Percentiles rank a stretch among this genome's conserved stretches.
phyloP scores from a whole-genome alignment of 306 rosid species.

The peach (Prunus persica) region Prunus_persica_NCBIv2 NC_034010.1:27771501-27772000 shows the following conservation, averaged over 20 bases:
- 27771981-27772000: slow-evolving; percentile 68
- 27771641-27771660: slow-evolving; percentile 46
- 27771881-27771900: slow-evolving; percentile 55
- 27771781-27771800: too few relatives aligned
- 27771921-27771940: slow-evolving; percentile 42
- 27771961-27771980: slow-evolving; percentile 55
- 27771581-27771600: slow-evolving; percentile 37
- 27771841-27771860: slow-evolving; percentile 60
- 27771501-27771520: slow-evolving; percentile 43
- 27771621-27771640: slow-evolving; percentile 36
- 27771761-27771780: too few relatives aligned
- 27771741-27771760: too few relatives aligned
- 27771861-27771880: slow-evolving; percentile 51
- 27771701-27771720: slow-evolving; percentile 56
- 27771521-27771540: slow-evolving; percentile 71
- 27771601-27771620: slow-evolving; percentile 21
- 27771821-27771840: slow-evolving; percentile 61
- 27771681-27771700: slow-evolving; percentile 56
- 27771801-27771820: too few relatives aligned
- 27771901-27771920: slow-evolving; percentile 39
- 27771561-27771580: slow-evolving; percentile 66
- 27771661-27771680: slow-evolving; percentile 62
- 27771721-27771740: slow-evolving; percentile 43
- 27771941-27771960: slow-evolving; percentile 36
- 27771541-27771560: slow-evolving; percentile 44